These are phyloP conservation scores for Eleusine indica DNA, from an alignment of 176 grass and related monocot genomes.

Conservation along the genomic window DNA sequence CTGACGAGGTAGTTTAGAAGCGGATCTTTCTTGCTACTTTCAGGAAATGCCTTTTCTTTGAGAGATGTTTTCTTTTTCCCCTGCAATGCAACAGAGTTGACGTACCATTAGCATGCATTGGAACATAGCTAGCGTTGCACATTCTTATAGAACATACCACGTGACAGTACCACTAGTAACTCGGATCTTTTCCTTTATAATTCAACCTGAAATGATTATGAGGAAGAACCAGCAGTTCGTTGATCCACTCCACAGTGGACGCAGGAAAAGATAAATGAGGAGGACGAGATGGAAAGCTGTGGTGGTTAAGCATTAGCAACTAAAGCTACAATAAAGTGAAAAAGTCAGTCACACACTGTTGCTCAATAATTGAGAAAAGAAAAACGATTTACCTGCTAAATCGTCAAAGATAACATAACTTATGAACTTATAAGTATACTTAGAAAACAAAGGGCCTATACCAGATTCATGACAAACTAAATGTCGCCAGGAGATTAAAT, in stretches of 20 bases:
- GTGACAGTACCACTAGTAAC: neutral
- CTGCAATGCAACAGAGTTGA: neutral
- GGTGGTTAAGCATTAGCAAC: constrained; percentile 21
- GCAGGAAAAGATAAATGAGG: neutral
- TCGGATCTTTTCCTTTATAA: neutral
- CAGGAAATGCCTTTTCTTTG: neutral
- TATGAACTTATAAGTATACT: too few species aligned
- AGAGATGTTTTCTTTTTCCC: neutral
- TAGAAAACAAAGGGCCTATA: too few species aligned
- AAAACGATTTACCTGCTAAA: neutral
- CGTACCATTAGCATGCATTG: neutral
- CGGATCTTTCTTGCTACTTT: constrained; percentile 11
- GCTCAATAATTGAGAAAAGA: neutral
- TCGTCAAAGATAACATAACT: neutral
- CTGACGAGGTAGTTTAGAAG: neutral
- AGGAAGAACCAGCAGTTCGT: neutral
- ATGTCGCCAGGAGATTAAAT: too few species aligned
- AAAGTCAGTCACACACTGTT: neutral
- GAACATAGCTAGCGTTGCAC: neutral
- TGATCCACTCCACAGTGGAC: neutral
- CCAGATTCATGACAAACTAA: too few species aligned
- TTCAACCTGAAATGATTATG: constrained; percentile 10
- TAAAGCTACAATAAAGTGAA: constrained; percentile 21
- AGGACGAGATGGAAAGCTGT: constrained; percentile 17
- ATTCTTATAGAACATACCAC: too few species aligned